Base-by-base conservation (phyloP, 2,329 filamentous ascomycete genomes). In the Penicillium expansum region DNA sequence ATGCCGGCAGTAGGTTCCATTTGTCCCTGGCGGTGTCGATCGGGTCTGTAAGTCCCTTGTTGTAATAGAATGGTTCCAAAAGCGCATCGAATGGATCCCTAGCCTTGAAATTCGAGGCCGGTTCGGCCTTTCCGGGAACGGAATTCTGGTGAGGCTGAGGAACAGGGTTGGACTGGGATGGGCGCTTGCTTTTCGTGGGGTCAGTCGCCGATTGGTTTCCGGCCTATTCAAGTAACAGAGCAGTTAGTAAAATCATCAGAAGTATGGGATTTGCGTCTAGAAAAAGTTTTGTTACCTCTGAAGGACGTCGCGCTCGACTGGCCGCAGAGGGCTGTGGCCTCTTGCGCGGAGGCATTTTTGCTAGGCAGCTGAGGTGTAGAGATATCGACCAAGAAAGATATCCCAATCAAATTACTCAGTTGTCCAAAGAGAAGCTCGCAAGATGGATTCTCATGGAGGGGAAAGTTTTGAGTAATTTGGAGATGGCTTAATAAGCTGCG, bases 1-100 rank as follows among this genome's bases (percentile, higher is more conserved):
- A 99, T n/a, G 94, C 94, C 0, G 94, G 95, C 29, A 99, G 79
- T 41, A 99, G 82, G 73, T 97, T 96, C 85, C 93, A 97, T 81
- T 99, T 99, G 79, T 99, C 94, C 69, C 77, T 78, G 29, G 85
- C 86, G 1, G 86, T 89, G 59, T 87, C 81, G 67, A 90, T 89
- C 3, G 86, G 86, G 69, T 89, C 87, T 0, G 85, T 87, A 55
- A 89, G 73, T 48, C 80, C 80, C 71, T 89, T 89, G 59, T 81
- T 84, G 67, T 86, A 85, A 73, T 90, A 89, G 69, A 89, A 89
- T 0, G 87, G 86, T 68, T 88, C 81, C 27, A 89, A 79, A 27
- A 89, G 77, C 37, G 85, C 83, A 67, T 87, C 83, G 67, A 87
- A 87, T 20, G 73, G 72, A 60, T 75, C 73, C 32, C 68, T 66